Base-by-base conservation (phyloP, 345 rosid genomes). In the Diplotaxis tenuifolia region DNA sequence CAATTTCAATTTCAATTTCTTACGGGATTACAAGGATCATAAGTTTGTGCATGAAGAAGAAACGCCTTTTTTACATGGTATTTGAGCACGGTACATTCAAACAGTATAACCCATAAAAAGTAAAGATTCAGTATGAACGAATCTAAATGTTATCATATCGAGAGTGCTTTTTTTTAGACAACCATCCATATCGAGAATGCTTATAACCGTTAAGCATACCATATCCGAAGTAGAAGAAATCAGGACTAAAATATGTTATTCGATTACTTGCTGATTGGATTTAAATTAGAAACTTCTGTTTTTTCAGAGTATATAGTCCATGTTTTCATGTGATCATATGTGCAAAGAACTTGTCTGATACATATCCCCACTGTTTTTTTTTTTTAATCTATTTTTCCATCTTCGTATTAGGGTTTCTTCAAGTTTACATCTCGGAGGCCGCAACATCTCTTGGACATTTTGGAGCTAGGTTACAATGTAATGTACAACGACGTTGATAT, bases 401-500 rank as follows among this genome's bases (percentile, higher is more conserved):
- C 18, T 12, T 55, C 9, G 18, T 6, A 55, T 23, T 12, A 55
- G 60, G 60, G 60, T 23, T 55, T 55, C 32, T 55, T 23, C 10
- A 55, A 55, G 16, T 23, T 23, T 55, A 55, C 60, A 25, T 55
- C 60, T 12, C 18, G 60, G 60, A 55, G 60, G 60, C 60, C 32
- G 3, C 31, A 55, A 23, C 60, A 55, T 55, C 60, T 55, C 32
- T 55, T 55, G 60, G 60, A 55, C 9, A 55, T 55, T 25, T 55
- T 55, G 32, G 60, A 55, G 60, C 60, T 55, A 55, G 60, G 60
- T 60, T 6, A n/a, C n/a, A n/a, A n/a, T n/a, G n/a, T n/a, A n/a
- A n/a, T n/a, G n/a, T n/a, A n/a, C n/a, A n/a, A n/a, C n/a, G n/a
- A n/a, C n/a, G n/a, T n/a, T n/a, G n/a, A n/a, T n/a, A n/a, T n/a